Percentiles rank a stretch among this genome's conserved stretches.
These are phyloP conservation scores for Giardia muris DNA, from an alignment of 208 protist genomes.

Conservation along the genomic window DNA sequence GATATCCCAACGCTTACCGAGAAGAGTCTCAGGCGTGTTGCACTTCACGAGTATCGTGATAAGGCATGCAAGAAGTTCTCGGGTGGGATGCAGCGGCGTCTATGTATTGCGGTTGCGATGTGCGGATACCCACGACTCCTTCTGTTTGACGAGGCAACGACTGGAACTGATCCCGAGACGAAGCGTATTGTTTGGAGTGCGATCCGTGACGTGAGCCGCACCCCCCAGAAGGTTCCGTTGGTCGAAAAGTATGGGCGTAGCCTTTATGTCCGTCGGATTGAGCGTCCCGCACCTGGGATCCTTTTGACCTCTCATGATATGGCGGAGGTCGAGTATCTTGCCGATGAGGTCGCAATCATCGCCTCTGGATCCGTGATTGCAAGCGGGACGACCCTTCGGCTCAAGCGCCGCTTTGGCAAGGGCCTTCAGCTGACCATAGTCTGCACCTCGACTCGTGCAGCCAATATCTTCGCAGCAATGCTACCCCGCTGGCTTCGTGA, in stretches of 20 bases:
- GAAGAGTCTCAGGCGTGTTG: constrained; percentile 10
- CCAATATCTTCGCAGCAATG: not conserved
- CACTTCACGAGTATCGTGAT: not conserved
- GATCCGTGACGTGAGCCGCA: not conserved
- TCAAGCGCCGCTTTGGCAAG: not conserved
- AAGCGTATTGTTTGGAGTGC: constrained; percentile 22
- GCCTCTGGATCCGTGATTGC: not conserved
- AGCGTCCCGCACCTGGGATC: not conserved
- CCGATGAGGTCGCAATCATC: constrained; percentile 8
- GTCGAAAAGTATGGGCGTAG: not conserved
- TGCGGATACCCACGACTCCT: constrained; percentile 52
- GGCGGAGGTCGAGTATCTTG: constrained; percentile 4
- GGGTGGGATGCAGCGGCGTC: constrained; percentile 56
- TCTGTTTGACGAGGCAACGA: constrained; percentile 52
- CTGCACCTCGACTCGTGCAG: not conserved
- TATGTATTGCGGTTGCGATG: constrained; percentile 56
- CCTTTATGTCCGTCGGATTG: not conserved
- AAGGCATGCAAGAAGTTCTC: constrained; percentile 21
- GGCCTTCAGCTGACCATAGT: not conserved
- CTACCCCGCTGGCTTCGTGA: not conserved
- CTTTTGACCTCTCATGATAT: constrained; percentile 25
- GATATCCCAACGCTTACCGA: not conserved
- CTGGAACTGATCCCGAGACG: constrained; percentile 24
- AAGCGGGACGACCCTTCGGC: not conserved
- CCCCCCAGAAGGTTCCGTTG: not conserved